These are phyloP conservation scores for Naematelia encephala DNA, from an alignment of 768 basidiomycete genomes.

Conservation along the genomic window DNA sequence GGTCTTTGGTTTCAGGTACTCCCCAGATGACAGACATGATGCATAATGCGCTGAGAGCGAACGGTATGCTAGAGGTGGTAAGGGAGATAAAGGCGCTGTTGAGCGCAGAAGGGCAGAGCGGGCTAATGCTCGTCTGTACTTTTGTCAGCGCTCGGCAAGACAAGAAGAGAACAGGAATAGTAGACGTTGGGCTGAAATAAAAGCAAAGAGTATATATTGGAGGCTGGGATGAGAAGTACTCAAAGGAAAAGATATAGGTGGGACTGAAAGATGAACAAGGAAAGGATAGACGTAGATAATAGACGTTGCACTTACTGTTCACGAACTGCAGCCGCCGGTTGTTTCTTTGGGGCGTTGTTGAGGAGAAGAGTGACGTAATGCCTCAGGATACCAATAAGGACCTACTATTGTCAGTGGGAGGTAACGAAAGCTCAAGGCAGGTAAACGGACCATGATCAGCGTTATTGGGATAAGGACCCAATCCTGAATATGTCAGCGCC, in stretches of 20 bases:
- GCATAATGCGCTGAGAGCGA: slow-evolving; percentile 33
- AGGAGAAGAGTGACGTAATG: slow-evolving; percentile 88
- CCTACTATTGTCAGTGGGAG: no score
- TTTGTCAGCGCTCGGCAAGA: no score
- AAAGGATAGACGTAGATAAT: neutral
- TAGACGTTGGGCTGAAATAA: no score
- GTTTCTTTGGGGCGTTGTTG: slow-evolving; percentile 76
- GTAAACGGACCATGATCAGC: slow-evolving; percentile 80
- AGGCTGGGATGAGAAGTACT: no score
- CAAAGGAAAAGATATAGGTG: neutral
- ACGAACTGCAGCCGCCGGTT: slow-evolving; percentile 70
- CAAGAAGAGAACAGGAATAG: no score
- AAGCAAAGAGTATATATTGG: slow-evolving; percentile 4
- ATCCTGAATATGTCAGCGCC: slow-evolving; percentile 35
- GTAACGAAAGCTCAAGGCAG: no score
- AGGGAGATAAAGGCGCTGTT: slow-evolving; percentile 73
- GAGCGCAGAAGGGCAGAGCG: slow-evolving; percentile 81
- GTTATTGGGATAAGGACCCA: slow-evolving; percentile 88
- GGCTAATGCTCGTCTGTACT: slow-evolving; percentile 55
- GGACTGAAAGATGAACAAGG: slow-evolving; percentile 15
- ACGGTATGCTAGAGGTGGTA: slow-evolving; percentile 53
- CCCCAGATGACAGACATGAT: slow-evolving; percentile 55
- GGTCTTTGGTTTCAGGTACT: slow-evolving; percentile 75
- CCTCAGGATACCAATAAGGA: slow-evolving; percentile 84
- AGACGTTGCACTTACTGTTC: slow-evolving; percentile 97